Evolutionary conservation across 331 rosid genomes (phyloP), one percentile per base, ranked within the genome.

Genomic region (Rosa hybrid): DNA sequence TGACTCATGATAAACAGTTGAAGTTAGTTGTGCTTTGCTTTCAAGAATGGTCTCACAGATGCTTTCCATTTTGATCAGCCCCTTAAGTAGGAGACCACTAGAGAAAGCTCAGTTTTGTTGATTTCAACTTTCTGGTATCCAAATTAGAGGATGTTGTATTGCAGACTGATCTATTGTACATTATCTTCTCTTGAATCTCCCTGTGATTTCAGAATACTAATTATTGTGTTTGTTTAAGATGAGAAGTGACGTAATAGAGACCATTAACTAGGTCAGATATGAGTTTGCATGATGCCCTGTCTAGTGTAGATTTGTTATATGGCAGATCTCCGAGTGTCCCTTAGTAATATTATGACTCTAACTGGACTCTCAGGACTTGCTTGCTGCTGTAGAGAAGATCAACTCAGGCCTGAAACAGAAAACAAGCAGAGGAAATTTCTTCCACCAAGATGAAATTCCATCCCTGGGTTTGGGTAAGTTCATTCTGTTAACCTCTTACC

Each of bases 301-400:
- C 30, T 76, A 45, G 12, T 5, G 17, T 34, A 12, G 17, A 60
- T 42, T 34, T 56, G 59, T 59, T 38, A 60, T 59, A 2, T 16
- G 30, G 12, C 42, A n/a, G 23, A 18, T 42, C 42, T 27, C 67
- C 12, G 0, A 38, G 49, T 18, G 14, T 38, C 12, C 14, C 6
- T 59, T 27, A 25, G 20, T 56, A 38, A 12, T 56, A 4, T 4
- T 39, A 6, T 74, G 21, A 8, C 78, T 38, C 27, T 54, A 6
- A 65, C 59, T 78, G 63, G 50, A 77, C 76, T 46, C 54, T 17
- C 79, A 91, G 96, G 97, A 92, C 76, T 83, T 90, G 71, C 85
- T 90, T 71, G 84, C 76, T 17, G 96, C 98, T 51, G 97, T 88
- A 72, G 94, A 92, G 77, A 94, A 94, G 88, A 88, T 92, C 75